Evolutionary conservation across 1,284 basidiomycete genomes (phyloP).

Genomic region (Naganishia sp.): DNA sequence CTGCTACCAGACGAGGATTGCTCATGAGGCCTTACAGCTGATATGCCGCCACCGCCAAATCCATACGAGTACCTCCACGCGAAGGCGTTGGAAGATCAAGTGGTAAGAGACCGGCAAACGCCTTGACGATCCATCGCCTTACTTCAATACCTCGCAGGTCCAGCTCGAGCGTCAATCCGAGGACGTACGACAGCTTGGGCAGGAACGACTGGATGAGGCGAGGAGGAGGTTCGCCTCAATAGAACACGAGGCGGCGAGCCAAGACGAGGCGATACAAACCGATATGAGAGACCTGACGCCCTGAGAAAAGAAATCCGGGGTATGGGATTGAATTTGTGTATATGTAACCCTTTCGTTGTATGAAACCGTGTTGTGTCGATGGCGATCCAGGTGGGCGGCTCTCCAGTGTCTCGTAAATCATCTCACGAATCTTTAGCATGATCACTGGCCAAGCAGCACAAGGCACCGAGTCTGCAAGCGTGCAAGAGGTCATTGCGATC

Average conservation of each 20-base stretch:
- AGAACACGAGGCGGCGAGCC: slow-evolving; percentile 6
- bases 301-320: not conserved
- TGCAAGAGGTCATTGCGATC: not conserved
- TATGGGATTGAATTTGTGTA: not conserved
- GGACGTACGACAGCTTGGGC: slow-evolving; percentile 1
- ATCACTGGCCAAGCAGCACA: not conserved
- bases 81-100: slow-evolving; percentile 19
- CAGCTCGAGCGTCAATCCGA: slow-evolving; percentile 4
- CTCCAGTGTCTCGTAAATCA: no score
- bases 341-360: slow-evolving; percentile 3
- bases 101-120: slow-evolving; percentile 1
- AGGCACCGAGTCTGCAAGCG: not conserved
- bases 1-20: not conserved
- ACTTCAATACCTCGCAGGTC: not conserved
- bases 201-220: not conserved
- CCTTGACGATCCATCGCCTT: no score
- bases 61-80: slow-evolving; percentile 10
- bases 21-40: not conserved
- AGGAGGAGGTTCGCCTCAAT: slow-evolving; percentile 4
- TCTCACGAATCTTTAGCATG: not conserved
- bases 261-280: slow-evolving; percentile 5
- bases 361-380: not conserved
- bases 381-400: not conserved
- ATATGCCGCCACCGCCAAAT: slow-evolving; percentile 26
- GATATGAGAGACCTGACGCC: not conserved